These are phyloP conservation scores for Porogramme epimiltina DNA, from an alignment of 1,284 basidiomycete genomes.

Conservation along the genomic window DNA sequence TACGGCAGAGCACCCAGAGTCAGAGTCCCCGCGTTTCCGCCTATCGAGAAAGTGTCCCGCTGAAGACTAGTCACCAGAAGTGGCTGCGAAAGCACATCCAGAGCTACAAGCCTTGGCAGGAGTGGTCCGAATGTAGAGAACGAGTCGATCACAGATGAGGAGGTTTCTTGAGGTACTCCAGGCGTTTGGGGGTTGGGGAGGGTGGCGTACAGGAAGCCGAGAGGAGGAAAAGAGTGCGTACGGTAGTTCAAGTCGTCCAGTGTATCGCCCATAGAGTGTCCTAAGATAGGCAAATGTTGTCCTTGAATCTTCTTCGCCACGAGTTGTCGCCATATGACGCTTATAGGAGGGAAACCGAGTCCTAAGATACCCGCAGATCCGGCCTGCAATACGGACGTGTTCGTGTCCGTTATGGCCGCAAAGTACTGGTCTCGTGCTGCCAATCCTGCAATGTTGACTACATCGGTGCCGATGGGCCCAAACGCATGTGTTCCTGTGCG, in stretches of 20 bases:
- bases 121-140: slow-evolving; percentile 32
- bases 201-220: slow-evolving; percentile 17
- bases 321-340: slow-evolving; percentile 29
- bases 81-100: slow-evolving; percentile 22
- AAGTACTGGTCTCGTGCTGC: slow-evolving; percentile 33
- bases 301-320: slow-evolving; percentile 12
- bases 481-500: slow-evolving; percentile 38
- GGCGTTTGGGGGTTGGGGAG: slow-evolving; percentile 8
- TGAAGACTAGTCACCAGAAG: slow-evolving; percentile 37
- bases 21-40: slow-evolving; percentile 38
- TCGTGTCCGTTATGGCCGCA: slow-evolving; percentile 37
- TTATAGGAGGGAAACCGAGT: slow-evolving; percentile 38
- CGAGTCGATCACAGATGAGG: slow-evolving; percentile 25
- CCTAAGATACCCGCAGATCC: slow-evolving; percentile 41
- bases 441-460: slow-evolving; percentile 36
- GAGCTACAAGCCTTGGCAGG: slow-evolving; percentile 29
- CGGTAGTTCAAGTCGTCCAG: slow-evolving; percentile 2
- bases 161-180: slow-evolving; percentile 6
- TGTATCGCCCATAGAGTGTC: slow-evolving; percentile 1
- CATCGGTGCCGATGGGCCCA: slow-evolving; percentile 37
- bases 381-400: slow-evolving; percentile 36
- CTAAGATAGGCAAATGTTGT: slow-evolving; percentile 1
- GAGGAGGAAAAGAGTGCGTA: slow-evolving; percentile 14
- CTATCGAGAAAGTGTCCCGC: slow-evolving; percentile 38
- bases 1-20: slow-evolving; percentile 42